A percentile compares a stretch with the other conserved stretches of the same genome.
Conservation (phyloP, 2,329 filamentous ascomycete genomes). For the Amauroascus niger region DNA sequence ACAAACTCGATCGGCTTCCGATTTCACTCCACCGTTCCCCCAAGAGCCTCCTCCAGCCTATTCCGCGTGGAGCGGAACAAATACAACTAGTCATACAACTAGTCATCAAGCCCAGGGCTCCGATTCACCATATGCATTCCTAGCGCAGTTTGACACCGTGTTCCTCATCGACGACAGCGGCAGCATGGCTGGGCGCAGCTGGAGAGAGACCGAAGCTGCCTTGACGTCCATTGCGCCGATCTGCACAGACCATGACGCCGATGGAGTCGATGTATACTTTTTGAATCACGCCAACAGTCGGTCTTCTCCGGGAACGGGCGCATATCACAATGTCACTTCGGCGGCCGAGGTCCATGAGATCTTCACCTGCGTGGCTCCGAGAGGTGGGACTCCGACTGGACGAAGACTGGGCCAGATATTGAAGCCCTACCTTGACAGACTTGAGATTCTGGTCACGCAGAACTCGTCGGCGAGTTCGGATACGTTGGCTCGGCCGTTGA, state of each 20-base stretch:
- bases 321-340: constrained; percentile 56
- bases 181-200: constrained; percentile 69
- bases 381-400: constrained; percentile 64
- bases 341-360: constrained; percentile 53
- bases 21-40: neutral
- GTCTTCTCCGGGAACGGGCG: constrained; percentile 36
- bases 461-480: constrained; percentile 18
- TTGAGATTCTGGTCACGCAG: constrained; percentile 33
- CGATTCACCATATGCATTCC: constrained; percentile 66
- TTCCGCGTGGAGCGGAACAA: neutral
- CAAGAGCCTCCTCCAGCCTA: constrained; percentile 1
- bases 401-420: constrained; percentile 61
- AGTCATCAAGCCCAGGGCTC: no score
- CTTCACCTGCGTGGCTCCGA: constrained; percentile 58
- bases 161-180: constrained; percentile 89
- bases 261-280: constrained; percentile 88
- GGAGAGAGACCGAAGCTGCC: constrained; percentile 63
- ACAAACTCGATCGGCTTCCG: neutral
- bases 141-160: constrained; percentile 71
- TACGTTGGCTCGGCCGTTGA: constrained; percentile 60
- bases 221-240: constrained; percentile 68
- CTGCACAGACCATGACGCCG: constrained; percentile 65
- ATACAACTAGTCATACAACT: neutral
- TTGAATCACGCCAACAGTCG: constrained; percentile 55
- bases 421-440: constrained; percentile 55